Conservation (phyloP, 129 eudicot species). For the Escallonia rubra region DNA sequence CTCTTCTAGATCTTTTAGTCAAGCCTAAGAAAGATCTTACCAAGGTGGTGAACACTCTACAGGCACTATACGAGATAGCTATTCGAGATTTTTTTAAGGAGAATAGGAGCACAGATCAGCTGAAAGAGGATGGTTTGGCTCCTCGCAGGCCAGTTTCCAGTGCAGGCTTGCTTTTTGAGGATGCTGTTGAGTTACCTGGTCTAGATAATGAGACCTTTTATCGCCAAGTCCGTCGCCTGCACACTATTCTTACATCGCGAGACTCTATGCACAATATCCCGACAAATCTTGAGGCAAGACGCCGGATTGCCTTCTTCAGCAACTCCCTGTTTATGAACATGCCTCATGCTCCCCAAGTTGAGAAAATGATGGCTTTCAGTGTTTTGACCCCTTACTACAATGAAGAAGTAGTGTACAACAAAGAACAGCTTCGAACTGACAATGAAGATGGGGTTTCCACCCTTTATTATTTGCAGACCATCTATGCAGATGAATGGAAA, state of each 20-base stretch:
- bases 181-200: conserved; percentile 64
- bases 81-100: conserved; percentile 76
- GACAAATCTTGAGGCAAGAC: conserved; percentile 83
- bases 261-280: conserved; percentile 90
- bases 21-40: conserved; percentile 47
- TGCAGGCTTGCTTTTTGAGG: conserved; percentile 66
- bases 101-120: conserved; percentile 43
- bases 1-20: conserved; percentile 46
- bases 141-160: conserved; percentile 52
- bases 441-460: conserved; percentile 95
- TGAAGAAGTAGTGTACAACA: conserved; percentile 83
- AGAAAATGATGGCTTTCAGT: conserved; percentile 94
- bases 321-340: conserved; percentile 94
- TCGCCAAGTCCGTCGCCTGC: conserved; percentile 74
- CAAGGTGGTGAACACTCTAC: conserved; percentile 70
- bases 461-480: conserved; percentile 80
- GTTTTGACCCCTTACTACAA: conserved; percentile 93
- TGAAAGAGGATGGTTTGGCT: conserved; percentile 79
- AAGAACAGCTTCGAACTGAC: conserved; percentile 78
- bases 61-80: conserved; percentile 76
- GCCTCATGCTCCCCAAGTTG: conserved; percentile 99
- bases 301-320: conserved; percentile 88
- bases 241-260: conserved; percentile 75
- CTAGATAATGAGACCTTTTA: conserved; percentile 56
- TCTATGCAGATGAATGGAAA: conserved; percentile 82